Conservation (phyloP, 1,139 yeast genomes). For the Hansenula lynferdii region DNA sequence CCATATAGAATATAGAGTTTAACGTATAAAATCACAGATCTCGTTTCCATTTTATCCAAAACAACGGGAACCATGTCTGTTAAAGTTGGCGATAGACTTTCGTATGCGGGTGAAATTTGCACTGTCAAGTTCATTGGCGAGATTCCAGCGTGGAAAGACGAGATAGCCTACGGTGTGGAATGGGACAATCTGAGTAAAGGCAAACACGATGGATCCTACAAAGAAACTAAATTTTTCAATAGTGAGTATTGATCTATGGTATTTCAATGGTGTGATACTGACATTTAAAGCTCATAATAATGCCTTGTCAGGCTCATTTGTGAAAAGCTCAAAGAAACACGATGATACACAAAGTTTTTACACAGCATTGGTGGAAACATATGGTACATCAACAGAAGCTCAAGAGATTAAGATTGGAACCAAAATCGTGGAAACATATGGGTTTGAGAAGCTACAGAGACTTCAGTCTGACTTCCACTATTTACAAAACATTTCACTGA, state of each 20-base stretch:
- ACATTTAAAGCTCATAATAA: constrained; percentile 4
- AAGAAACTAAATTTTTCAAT: constrained; percentile 42
- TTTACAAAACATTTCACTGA: constrained; percentile 47
- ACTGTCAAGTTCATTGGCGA: constrained; percentile 62
- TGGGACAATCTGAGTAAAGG: constrained; percentile 69
- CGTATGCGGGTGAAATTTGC: constrained; percentile 46
- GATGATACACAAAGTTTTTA: constrained; percentile 31
- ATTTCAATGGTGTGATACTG: background rate
- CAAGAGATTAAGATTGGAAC: constrained; percentile 36
- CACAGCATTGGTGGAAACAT: constrained; percentile 46
- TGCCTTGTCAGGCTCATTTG: constrained; percentile 56
- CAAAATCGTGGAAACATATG: constrained; percentile 57
- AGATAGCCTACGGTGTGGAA: constrained; percentile 67
- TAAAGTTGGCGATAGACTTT: constrained; percentile 39
- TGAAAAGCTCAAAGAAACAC: constrained; percentile 41
- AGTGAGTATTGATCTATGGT: constrained; percentile 5
- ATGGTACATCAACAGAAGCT: constrained; percentile 30
- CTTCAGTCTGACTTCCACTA: constrained; percentile 42
- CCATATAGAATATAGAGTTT: no score
- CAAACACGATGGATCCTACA: constrained; percentile 48
- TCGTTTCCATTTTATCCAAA: background rate
- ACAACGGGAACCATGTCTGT: constrained; percentile 15
- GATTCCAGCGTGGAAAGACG: constrained; percentile 57
- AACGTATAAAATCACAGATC: background rate
- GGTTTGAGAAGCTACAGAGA: constrained; percentile 52